phyloP scores from a whole-genome alignment of 805 yeast species.

The Metschnikowia santaceciliae region DNA sequence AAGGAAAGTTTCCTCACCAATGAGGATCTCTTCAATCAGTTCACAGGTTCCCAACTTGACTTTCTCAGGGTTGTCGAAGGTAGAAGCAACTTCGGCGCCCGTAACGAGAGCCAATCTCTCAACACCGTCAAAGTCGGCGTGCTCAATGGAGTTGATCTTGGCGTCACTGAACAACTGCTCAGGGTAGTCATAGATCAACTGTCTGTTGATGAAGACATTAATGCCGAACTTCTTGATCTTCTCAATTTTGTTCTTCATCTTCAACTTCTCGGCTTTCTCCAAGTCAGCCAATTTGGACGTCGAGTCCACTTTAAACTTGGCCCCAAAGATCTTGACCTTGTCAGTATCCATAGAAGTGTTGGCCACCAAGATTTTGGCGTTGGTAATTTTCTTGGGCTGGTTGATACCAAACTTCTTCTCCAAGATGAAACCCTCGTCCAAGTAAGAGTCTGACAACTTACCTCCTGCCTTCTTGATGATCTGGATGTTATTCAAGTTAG shows the following conservation, averaged over 20 bases:
- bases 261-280: constrained; percentile 89
- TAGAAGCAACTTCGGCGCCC: constrained; percentile 97
- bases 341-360: constrained; percentile 97
- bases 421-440: constrained; percentile 93
- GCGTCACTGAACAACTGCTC: constrained; percentile 90
- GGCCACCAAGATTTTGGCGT: constrained; percentile 86
- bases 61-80: constrained; percentile 87
- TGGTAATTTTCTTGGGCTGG: constrained; percentile 80
- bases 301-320: constrained; percentile 93
- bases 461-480: constrained; percentile 94
- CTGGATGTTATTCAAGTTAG: constrained; percentile 88
- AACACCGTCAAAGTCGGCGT: constrained; percentile 97
- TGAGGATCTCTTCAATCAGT: constrained; percentile 80
- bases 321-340: constrained; percentile 95
- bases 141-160: constrained; percentile 88
- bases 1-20: constrained; percentile 89
- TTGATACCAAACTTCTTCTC: constrained; percentile 91
- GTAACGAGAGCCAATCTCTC: constrained; percentile 95
- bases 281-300: constrained; percentile 91
- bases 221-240: constrained; percentile 84
- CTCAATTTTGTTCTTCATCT: constrained; percentile 86
- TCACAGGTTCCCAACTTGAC: constrained; percentile 89
- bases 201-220: constrained; percentile 91
- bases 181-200: constrained; percentile 95
- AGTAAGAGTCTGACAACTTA: constrained; percentile 80